Evolutionary conservation across 108 stramenopile genomes (phyloP).

Genomic region (Cyclotella choctawhatcheeana): DNA sequence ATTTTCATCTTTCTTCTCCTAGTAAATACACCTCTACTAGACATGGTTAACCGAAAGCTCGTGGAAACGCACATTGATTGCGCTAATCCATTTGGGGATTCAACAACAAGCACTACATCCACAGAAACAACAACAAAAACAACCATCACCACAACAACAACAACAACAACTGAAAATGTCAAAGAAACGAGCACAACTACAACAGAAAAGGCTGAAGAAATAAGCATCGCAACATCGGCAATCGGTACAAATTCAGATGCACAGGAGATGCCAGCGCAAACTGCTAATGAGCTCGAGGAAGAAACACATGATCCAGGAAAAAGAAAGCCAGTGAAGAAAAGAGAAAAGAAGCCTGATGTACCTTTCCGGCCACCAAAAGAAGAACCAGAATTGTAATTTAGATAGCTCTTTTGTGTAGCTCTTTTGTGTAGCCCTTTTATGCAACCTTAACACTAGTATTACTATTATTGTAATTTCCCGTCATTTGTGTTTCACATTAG

Average conservation of each 20-base stretch:
- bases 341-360: conserved; percentile 4
- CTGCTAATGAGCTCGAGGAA: background rate
- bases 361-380: conserved; percentile 18
- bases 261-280: background rate
- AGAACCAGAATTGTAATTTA: conserved; percentile 14
- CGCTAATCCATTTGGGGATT: conserved; percentile 6
- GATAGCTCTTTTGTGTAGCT: too few relatives aligned
- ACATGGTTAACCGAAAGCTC: conserved; percentile 40
- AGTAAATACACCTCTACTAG: conserved; percentile 44
- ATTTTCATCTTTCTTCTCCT: too few relatives aligned
- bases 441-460: too few relatives aligned
- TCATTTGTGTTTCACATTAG: too few relatives aligned
- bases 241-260: background rate
- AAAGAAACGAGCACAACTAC: background rate
- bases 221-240: too few relatives aligned
- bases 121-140: background rate
- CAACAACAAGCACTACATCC: background rate
- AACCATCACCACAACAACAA: background rate
- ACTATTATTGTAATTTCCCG: too few relatives aligned
- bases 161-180: background rate
- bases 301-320: background rate
- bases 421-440: too few relatives aligned
- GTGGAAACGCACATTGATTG: conserved; percentile 25
- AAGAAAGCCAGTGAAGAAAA: conserved; percentile 1
- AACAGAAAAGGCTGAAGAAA: too few relatives aligned